Evolutionary conservation across 2,329 filamentous ascomycete species (phyloP).

Genomic region (Trichoderma polysporum): DNA sequence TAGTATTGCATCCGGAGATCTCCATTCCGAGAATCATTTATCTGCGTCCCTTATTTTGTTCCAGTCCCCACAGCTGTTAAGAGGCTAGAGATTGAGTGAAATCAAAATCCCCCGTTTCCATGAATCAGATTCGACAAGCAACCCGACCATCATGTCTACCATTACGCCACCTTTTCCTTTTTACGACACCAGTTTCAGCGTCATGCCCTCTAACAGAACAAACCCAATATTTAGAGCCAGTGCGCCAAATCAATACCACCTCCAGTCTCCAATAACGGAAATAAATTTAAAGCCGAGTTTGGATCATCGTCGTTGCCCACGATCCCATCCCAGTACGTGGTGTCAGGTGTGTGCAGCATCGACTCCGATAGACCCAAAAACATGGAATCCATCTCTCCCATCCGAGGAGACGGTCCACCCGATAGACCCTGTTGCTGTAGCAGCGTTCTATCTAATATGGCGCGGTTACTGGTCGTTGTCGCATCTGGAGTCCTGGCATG

Average conservation of each 20-base stretch:
- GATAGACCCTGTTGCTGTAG: conserved; percentile 27
- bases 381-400: conserved; percentile 39
- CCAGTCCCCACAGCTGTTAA: background rate
- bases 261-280: conserved; percentile 50
- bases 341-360: conserved; percentile 43
- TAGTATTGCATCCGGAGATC: background rate
- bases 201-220: background rate
- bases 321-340: conserved; percentile 39
- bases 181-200: background rate
- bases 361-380: conserved; percentile 41
- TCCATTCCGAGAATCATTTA: background rate
- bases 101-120: background rate
- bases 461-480: conserved; percentile 22
- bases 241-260: conserved; percentile 54
- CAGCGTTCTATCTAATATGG: conserved; percentile 31
- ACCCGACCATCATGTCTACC: background rate
- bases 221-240: conserved; percentile 30
- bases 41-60: background rate
- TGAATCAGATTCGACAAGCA: background rate
- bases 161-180: background rate
- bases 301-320: conserved; percentile 43
- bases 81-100: background rate
- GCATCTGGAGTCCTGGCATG: conserved; percentile 23
- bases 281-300: conserved; percentile 49
- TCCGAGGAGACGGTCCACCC: conserved; percentile 32